Base-by-base conservation (phyloP, 371 early-diverging fungal species). In the Mucor irregularis region DNA sequence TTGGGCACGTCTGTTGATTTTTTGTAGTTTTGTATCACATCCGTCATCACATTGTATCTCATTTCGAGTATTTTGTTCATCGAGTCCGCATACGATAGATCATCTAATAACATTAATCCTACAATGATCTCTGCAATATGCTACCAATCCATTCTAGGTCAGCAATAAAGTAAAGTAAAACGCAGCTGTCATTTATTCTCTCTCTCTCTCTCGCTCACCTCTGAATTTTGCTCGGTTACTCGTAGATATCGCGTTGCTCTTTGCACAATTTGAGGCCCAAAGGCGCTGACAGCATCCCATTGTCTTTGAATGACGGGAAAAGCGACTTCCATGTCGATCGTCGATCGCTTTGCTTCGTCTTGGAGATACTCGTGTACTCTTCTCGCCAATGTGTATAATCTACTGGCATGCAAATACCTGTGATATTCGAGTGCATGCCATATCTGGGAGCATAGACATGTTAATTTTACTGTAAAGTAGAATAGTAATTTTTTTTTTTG, bases 241-340 rank as follows among this genome's bases (percentile, higher is more conserved):
- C 76, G 69, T 25, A 92, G 62, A 58, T 84, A 74, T 1, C 55
- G 51, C 0, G 65, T 70, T 7, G 88, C 76, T 63, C 84, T 78
- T 55, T 88, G 83, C 11, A 90, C 62, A 35, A 93, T 91, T 56
- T 91, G 90, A 0, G 82, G 53, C 19, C 78, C 81, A 61, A 92
- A 90, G 49, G 83, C 83, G 37, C 85, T 83, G 19, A 92, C 84
- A 0, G 91, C 88, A 63, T 92, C 90, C 93, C 94, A 93, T 66
- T 91, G 94, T 10, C 90, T 75, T 54, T 88, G 88, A 17, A 91
- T 84, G 1, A 93, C 88, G 0, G 92, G 92, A 57, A 91, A 93
- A 6, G 85, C 84, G 16, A 68, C 64, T 84, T 90, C 50, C 8
- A 49, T 60, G 42, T 69, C 70, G 9, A 69, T 51, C n/a, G 46